Evolutionary conservation across 1,284 basidiomycete genomes (phyloP), one percentile per base, ranked within the genome.

Genomic region (Anthracocystis setariae): DNA sequence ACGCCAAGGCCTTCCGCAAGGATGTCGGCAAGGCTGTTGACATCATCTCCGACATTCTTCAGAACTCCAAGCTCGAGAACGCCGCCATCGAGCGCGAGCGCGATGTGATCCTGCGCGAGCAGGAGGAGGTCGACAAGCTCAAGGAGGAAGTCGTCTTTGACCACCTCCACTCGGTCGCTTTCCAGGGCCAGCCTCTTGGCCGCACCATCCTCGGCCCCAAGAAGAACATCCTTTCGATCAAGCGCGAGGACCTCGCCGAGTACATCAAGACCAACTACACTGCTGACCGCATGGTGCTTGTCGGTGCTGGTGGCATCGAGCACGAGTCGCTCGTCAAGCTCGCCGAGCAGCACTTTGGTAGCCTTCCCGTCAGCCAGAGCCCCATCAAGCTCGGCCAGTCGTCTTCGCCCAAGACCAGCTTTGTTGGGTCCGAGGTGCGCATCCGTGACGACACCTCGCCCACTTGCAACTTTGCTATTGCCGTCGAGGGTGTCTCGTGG

Each of bases 251-350:
- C 85, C 90, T 99, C 50, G 85, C 88, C 37, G 87, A 87, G 49
- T 99, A 98, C 87, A 98, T 98, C 86, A 90, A 93, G 85, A 94
- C 91, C 79, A 98, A 98, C 88, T 98, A 98, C 87, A 94, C 93
- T 52, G 91, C 95, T 58, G 95, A 99, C 87, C 92, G 94, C 74
- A 98, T 98, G 93, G 93, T 96, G 64, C 90, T 99, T 63, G 95
- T 97, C 74, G 96, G 96, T 75, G 90, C 94, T 57, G 96, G 96
- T 72, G 95, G 94, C 74, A 90, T 98, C 77, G 90, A 94, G 80
- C 95, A 98, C 86, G 86, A 88, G 32, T 90, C 92, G 78, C 91
- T 99, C 74, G 93, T 97, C 84, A 91, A 94, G 84, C 90, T 97
- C 60, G 96, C 95, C 54, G 90, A 94, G 85, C 90, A 93, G 85